Conservation (phyloP, 2,329 filamentous ascomycete genomes). For the Xylaria sp. region DNA sequence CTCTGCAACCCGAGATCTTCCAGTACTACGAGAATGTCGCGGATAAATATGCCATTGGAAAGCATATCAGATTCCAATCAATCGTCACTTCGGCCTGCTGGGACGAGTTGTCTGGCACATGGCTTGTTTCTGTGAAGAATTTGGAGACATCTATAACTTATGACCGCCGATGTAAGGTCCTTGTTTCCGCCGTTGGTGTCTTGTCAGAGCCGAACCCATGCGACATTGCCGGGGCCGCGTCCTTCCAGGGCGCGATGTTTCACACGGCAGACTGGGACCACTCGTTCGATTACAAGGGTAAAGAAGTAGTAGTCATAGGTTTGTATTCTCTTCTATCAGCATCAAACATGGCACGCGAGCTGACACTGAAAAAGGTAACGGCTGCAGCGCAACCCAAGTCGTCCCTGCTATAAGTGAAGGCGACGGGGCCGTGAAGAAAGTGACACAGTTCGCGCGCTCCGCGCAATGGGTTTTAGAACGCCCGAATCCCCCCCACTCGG, state of each 20-base stretch:
- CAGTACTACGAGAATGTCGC: conserved; percentile 15
- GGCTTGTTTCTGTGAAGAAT: conserved; percentile 20
- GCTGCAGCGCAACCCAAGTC: conserved; percentile 23
- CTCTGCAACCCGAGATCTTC: conserved; percentile 24
- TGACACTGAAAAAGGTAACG: conserved; percentile 19
- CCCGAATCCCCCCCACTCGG: conserved; percentile 17
- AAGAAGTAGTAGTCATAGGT: conserved; percentile 23
- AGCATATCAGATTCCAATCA: conserved; percentile 12
- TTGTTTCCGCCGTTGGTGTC: conserved; percentile 17
- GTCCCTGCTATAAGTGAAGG: conserved; percentile 16
- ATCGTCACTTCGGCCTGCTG: conserved; percentile 12
- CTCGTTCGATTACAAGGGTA: conserved; percentile 20
- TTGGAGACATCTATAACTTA: conserved; percentile 15
- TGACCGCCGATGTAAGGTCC: conserved; percentile 20
- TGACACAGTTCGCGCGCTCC: conserved; percentile 22
- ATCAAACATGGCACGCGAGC: neutral
- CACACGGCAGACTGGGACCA: conserved; percentile 25
- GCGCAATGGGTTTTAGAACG: conserved; percentile 23
- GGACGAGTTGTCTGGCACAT: conserved; percentile 18
- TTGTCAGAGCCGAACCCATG: conserved; percentile 16
- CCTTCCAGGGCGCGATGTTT: conserved; percentile 19
- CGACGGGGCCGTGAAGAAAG: conserved; percentile 17
- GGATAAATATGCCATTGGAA: conserved; percentile 14
- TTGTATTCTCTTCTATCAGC: neutral
- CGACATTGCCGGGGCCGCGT: conserved; percentile 10